Evolutionary conservation across 441 rosid species (phyloP).

Genomic region (Erodium trifolium): DNA sequence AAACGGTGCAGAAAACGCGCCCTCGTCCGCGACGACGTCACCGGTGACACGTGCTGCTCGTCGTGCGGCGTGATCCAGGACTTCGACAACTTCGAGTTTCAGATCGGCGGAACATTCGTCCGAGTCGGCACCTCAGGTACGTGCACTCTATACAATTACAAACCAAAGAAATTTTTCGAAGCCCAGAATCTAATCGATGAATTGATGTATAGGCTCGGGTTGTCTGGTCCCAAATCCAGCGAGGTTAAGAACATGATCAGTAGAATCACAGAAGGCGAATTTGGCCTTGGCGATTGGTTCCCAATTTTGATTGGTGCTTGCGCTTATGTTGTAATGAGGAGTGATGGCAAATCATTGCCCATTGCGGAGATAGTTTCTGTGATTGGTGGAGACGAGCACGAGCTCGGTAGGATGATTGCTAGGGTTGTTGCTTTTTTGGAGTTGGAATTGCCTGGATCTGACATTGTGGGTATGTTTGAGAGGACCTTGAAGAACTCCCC

Average conservation of each 20-base stretch:
- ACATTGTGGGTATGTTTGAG: slow-evolving; percentile 46
- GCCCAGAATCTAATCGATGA: slow-evolving; percentile 45
- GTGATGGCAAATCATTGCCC: slow-evolving; percentile 38
- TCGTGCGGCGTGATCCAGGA: slow-evolving; percentile 12
- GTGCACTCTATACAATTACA: slow-evolving; percentile 41
- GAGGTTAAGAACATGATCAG: slow-evolving; percentile 41
- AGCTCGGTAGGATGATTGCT: slow-evolving; percentile 57
- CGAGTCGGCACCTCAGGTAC: slow-evolving; percentile 50
- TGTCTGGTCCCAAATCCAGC: slow-evolving; percentile 19
- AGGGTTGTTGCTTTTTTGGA: slow-evolving; percentile 52
- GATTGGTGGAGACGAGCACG: slow-evolving; percentile 47
- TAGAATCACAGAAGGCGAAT: slow-evolving; percentile 52
- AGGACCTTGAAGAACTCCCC: slow-evolving; percentile 31
- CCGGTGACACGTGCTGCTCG: not conserved
- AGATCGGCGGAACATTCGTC: slow-evolving; percentile 38
- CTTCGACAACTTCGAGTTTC: slow-evolving; percentile 43
- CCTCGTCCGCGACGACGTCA: not conserved
- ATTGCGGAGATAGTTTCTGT: slow-evolving; percentile 39
- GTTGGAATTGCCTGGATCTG: slow-evolving; percentile 43
- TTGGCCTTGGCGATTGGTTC: slow-evolving; percentile 75
- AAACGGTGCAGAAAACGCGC: not conserved
- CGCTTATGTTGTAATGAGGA: slow-evolving; percentile 48
- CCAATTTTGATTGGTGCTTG: slow-evolving; percentile 58
- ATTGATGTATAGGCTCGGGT: slow-evolving; percentile 26
- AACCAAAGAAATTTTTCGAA: slow-evolving; percentile 56